Percentiles rank a stretch among this genome's conserved stretches.
Conservation (phyloP, 495 filamentous ascomycete genomes). For the Aspergillus haitiensis region DNA sequence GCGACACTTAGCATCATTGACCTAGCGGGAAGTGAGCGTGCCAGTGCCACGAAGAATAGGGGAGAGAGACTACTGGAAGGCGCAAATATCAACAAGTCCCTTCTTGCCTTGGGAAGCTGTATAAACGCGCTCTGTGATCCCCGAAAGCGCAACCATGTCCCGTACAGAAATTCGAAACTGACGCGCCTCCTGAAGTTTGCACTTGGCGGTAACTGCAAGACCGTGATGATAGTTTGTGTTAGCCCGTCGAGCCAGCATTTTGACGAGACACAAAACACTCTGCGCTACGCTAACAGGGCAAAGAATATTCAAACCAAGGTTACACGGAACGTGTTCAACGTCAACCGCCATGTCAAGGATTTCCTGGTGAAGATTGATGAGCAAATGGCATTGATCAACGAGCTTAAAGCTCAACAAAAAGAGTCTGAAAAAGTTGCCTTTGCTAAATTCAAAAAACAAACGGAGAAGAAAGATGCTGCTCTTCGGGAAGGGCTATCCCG, state of each 20-base stretch:
- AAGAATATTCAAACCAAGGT: constrained; percentile 99
- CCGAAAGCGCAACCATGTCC: constrained; percentile 88
- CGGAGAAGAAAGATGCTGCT: constrained; percentile 74
- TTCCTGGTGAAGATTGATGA: constrained; percentile 97
- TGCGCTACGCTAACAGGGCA: constrained; percentile 95
- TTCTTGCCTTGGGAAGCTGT: constrained; percentile 92
- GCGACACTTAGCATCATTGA: constrained; percentile 98
- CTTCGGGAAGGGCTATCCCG: constrained; percentile 80
- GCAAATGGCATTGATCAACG: constrained; percentile 89
- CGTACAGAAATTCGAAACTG: constrained; percentile 96
- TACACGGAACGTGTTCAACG: constrained; percentile 97
- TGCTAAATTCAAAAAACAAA: constrained; percentile 84
- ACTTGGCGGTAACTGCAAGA: constrained; percentile 95
- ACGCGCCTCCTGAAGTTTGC: constrained; percentile 97
- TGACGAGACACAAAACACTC: constrained; percentile 97
- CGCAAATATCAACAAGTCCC: constrained; percentile 98
- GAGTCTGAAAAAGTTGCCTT: constrained; percentile 85
- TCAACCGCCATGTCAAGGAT: constrained; percentile 98
- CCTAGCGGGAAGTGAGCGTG: constrained; percentile 92
- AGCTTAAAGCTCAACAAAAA: constrained; percentile 88
- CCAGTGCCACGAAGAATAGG: constrained; percentile 94
- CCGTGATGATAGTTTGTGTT: constrained; percentile 99
- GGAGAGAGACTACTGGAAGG: constrained; percentile 90
- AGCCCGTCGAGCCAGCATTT: constrained; percentile 96
- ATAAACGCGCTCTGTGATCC: constrained; percentile 98